Evolutionary conservation across 352 stramenopile genomes (phyloP), one percentile per base, ranked within the genome.

Genomic region (Sclerospora graminicola): DNA sequence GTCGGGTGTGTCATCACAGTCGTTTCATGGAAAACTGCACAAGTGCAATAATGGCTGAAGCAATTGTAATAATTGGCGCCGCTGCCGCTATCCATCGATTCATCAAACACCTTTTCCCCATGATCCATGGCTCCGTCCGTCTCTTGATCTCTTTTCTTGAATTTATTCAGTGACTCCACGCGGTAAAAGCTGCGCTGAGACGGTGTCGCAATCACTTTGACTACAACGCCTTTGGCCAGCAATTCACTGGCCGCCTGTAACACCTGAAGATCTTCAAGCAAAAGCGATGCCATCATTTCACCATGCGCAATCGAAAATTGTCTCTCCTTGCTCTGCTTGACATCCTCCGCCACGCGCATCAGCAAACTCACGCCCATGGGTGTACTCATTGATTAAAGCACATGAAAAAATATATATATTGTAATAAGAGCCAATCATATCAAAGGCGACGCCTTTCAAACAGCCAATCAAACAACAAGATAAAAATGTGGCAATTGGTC

Each of bases 31-130:
- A 85, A 85, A 3, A 54, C 55, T 9, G 50, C 51, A 49, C 73
- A 85, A 15, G 65, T 72, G 57, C 73, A 85, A 42, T 82, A 85
- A 41, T 85, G 73, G 32, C 66, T 49, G 21, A 83, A 79, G 54
- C 67, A 78, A 43, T 82, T 85, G 69, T 85, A 85, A 53, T 79
- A 85, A 32, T 69, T 80, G 3, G 69, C 60, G 2, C 66, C 64
- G 11, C 31, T 59, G n/a, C 64, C 63, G 19, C 51, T 60, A 45
- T 58, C 50, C 41, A 72, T 58, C 16, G 46, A 59, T 2, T 45
- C 49, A 14, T 83, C 69, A 9, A 82, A 72, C 7, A 67, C 53
- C 31, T 82, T 57, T 24, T 68, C 76, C 18, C 53, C 24, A 21
- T 31, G 48, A 4, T 55, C 38, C 18, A 56, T 7, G 6, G 42